Percentiles rank a stretch among this genome's conserved stretches.
These are phyloP conservation scores for Gardenia jasminoides DNA, from an alignment of 257 asterid species.

Conservation along the genomic window DNA sequence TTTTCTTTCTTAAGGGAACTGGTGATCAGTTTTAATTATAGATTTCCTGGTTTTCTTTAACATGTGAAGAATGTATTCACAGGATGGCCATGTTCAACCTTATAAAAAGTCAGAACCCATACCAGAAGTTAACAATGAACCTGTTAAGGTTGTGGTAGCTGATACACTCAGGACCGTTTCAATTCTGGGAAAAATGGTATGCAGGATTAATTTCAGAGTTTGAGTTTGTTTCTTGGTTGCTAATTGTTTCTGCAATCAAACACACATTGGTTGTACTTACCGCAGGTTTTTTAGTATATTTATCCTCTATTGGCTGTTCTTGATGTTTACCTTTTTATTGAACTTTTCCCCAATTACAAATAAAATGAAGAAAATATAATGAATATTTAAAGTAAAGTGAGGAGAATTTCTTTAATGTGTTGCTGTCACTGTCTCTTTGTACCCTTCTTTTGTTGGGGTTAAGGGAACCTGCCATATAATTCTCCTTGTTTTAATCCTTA, in stretches of 20 bases:
- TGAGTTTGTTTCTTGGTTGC: background rate
- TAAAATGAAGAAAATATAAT: background rate
- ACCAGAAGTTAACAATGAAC: slow-evolving; percentile 33
- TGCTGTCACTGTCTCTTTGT: background rate
- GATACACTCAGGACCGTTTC: slow-evolving; percentile 29
- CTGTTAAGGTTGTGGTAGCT: slow-evolving; percentile 36
- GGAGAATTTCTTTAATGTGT: background rate
- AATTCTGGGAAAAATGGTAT: slow-evolving; percentile 35
- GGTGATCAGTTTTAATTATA: background rate
- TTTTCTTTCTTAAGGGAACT: background rate
- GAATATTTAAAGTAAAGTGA: background rate
- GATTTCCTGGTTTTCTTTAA: background rate
- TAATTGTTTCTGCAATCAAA: background rate
- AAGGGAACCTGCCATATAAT: background rate
- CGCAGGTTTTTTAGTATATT: background rate
- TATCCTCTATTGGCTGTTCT: background rate
- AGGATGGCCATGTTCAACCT: slow-evolving; percentile 31
- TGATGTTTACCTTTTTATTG: background rate
- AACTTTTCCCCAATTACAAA: background rate
- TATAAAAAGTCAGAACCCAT: slow-evolving; percentile 34
- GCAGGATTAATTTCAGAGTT: too few species aligned
- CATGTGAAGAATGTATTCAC: background rate
- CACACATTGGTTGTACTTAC: background rate
- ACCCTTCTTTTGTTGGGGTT: background rate
- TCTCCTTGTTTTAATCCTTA: background rate